phyloP scores from a whole-genome alignment of 2,329 filamentous ascomycete species.

The Fusarium coicis region DNA sequence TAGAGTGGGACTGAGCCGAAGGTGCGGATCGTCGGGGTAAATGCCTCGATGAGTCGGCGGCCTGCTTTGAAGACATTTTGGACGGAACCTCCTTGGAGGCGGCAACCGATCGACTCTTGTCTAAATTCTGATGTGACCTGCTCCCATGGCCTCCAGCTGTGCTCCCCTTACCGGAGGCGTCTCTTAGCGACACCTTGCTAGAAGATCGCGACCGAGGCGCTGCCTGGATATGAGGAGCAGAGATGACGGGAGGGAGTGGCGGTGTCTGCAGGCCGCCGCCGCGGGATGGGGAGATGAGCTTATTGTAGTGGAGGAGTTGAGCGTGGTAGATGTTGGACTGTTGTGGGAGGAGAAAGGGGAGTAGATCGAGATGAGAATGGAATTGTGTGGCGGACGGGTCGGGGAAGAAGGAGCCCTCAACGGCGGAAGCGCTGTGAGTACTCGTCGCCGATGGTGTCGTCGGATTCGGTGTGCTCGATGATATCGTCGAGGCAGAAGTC shows the following conservation, averaged over 20 bases:
- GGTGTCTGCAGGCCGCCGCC: slow-evolving; percentile 66
- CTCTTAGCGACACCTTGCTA: slow-evolving; percentile 69
- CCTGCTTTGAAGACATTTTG: slow-evolving; percentile 63
- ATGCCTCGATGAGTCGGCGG: slow-evolving; percentile 46
- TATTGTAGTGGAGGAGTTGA: slow-evolving; percentile 73
- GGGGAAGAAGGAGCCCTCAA: slow-evolving; percentile 47
- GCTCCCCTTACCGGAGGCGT: slow-evolving; percentile 58
- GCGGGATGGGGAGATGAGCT: slow-evolving; percentile 68
- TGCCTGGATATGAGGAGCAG: slow-evolving; percentile 66
- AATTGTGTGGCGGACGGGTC: slow-evolving; percentile 48
- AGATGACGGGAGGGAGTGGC: slow-evolving; percentile 65
- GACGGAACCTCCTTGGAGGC: slow-evolving; percentile 63
- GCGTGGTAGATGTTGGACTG: slow-evolving; percentile 69
- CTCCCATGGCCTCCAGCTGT: slow-evolving; percentile 72
- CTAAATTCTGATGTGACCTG: slow-evolving; percentile 65
- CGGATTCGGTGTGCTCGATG: slow-evolving; percentile 42
- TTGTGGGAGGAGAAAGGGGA: slow-evolving; percentile 68
- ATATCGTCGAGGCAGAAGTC: slow-evolving; percentile 44
- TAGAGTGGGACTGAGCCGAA: slow-evolving; percentile 69
- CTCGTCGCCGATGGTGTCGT: slow-evolving; percentile 43
- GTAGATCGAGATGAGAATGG: slow-evolving; percentile 61
- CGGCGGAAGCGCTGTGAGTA: slow-evolving; percentile 42
- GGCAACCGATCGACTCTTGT: slow-evolving; percentile 72
- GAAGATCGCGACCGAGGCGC: slow-evolving; percentile 67
- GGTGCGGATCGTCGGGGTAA: slow-evolving; percentile 46